Conservation (phyloP, 768 basidiomycete genomes). For the Termitomyces sp. region DNA sequence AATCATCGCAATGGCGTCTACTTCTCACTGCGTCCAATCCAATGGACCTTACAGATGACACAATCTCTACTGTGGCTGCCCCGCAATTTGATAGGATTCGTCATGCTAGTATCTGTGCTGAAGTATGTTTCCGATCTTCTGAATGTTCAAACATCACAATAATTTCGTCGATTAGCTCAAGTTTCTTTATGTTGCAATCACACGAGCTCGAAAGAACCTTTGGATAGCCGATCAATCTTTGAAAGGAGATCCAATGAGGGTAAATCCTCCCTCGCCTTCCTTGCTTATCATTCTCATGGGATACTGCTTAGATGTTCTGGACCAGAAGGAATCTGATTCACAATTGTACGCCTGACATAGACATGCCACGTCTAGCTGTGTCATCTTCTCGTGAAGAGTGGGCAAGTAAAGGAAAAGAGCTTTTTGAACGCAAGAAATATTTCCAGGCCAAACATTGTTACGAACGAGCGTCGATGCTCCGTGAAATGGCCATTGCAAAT, state of each 20-base stretch:
- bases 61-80: conserved; percentile 13
- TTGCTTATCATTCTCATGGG: neutral
- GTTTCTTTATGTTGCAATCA: conserved; percentile 67
- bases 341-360: conserved; percentile 42
- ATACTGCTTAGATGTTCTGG: conserved; percentile 47
- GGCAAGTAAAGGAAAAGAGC: conserved; percentile 27
- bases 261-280: conserved; percentile 16
- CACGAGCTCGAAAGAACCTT: conserved; percentile 63
- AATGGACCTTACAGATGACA: neutral
- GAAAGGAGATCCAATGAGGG: conserved; percentile 55
- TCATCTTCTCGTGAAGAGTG: conserved; percentile 44
- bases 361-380: conserved; percentile 51
- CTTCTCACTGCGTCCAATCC: conserved; percentile 40
- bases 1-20: conserved; percentile 55
- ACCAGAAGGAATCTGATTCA: conserved; percentile 39
- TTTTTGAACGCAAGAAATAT: conserved; percentile 42
- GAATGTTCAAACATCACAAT: too few relatives aligned
- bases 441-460: conserved; percentile 54
- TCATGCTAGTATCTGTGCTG: conserved; percentile 55
- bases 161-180: conserved; percentile 44
- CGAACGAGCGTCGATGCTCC: conserved; percentile 38
- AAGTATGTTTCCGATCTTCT: conserved; percentile 33
- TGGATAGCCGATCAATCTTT: conserved; percentile 67
- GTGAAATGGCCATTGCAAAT: conserved; percentile 42
- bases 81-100: conserved; percentile 48